phyloP scores from a whole-genome alignment of 805 yeast genomes.

The Wickerhamiella azymoides region DNA sequence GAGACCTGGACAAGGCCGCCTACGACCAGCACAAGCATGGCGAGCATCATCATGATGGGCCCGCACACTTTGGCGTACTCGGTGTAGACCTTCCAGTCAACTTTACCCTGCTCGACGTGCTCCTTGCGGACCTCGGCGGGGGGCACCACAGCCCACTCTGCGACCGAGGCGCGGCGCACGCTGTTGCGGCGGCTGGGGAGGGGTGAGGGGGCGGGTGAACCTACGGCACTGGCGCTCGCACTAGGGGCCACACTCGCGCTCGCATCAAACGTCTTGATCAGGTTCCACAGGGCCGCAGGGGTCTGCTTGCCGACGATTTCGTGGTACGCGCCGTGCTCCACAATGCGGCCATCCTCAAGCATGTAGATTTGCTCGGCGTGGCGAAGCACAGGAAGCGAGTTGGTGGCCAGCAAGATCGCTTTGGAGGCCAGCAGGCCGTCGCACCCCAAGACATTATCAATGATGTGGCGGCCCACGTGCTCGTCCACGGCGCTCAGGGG shows the following conservation, averaged over 20 bases:
- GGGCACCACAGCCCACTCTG: conserved; percentile 32
- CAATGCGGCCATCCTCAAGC: conserved; percentile 37
- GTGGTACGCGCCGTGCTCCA: conserved; percentile 25
- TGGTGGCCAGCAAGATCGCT: conserved; percentile 72
- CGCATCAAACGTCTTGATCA: background rate
- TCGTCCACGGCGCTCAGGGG: conserved; percentile 79
- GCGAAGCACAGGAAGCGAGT: conserved; percentile 67
- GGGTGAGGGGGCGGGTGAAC: background rate
- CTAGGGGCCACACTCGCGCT: background rate
- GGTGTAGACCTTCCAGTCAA: conserved; percentile 69
- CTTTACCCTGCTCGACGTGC: conserved; percentile 85
- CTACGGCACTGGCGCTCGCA: background rate
- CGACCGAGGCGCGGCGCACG: conserved; percentile 48
- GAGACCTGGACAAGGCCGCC: conserved; percentile 43
- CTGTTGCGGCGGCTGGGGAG: conserved; percentile 15
- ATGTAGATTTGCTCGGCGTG: conserved; percentile 59
- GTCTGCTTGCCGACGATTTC: conserved; percentile 14
- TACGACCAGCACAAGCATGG: conserved; percentile 34
- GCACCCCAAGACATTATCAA: conserved; percentile 65
- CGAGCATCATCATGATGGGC: conserved; percentile 46
- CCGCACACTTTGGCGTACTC: conserved; percentile 86
- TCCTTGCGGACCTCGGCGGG: conserved; percentile 35
- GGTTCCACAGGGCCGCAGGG: background rate
- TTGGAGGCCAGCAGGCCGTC: conserved; percentile 62
- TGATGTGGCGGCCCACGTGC: conserved; percentile 68